phyloP scores from a whole-genome alignment of 371 early-diverging fungal genomes.

The Mortierella sp. region DNA sequence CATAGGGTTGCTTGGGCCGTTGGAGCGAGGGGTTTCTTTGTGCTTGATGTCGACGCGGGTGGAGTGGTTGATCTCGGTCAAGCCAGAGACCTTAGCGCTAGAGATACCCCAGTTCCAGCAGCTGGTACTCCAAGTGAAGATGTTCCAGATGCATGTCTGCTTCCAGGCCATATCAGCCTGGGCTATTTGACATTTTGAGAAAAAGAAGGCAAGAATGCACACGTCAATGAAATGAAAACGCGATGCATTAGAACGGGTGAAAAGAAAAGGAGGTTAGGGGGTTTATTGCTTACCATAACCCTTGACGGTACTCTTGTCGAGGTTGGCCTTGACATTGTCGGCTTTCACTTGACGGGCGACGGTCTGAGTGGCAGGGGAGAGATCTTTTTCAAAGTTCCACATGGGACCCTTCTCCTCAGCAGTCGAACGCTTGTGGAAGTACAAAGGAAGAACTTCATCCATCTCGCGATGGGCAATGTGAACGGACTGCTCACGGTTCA shows the following conservation, averaged over 20 bases:
- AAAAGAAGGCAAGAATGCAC: background rate
- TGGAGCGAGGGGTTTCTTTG: background rate
- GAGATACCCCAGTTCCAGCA: slow-evolving; percentile 39
- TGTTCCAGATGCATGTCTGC: slow-evolving; percentile 40
- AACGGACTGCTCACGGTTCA: slow-evolving; percentile 38
- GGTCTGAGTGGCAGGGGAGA: slow-evolving; percentile 18
- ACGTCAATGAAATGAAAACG: too few relatives aligned
- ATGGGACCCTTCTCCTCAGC: slow-evolving; percentile 31
- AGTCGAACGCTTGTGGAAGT: slow-evolving; percentile 28
- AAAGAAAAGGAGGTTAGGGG: background rate
- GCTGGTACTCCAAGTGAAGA: slow-evolving; percentile 30
- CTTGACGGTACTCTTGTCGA: slow-evolving; percentile 28
- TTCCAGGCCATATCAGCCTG: slow-evolving; percentile 38
- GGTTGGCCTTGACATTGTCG: slow-evolving; percentile 28
- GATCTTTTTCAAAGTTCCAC: slow-evolving; percentile 34
- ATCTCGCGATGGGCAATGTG: slow-evolving; percentile 26
- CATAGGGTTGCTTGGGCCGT: slow-evolving; percentile 5
- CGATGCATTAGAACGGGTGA: background rate
- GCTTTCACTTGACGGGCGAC: background rate
- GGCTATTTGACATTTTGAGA: slow-evolving; percentile 12
- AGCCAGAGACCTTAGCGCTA: slow-evolving; percentile 30
- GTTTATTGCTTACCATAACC: slow-evolving; percentile 32
- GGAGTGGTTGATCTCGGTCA: slow-evolving; percentile 37
- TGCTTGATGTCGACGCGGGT: slow-evolving; percentile 18
- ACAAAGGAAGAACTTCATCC: slow-evolving; percentile 19